phyloP scores from a whole-genome alignment of 148 eudicot genomes.

The Vaccinium macrocarpon region DNA sequence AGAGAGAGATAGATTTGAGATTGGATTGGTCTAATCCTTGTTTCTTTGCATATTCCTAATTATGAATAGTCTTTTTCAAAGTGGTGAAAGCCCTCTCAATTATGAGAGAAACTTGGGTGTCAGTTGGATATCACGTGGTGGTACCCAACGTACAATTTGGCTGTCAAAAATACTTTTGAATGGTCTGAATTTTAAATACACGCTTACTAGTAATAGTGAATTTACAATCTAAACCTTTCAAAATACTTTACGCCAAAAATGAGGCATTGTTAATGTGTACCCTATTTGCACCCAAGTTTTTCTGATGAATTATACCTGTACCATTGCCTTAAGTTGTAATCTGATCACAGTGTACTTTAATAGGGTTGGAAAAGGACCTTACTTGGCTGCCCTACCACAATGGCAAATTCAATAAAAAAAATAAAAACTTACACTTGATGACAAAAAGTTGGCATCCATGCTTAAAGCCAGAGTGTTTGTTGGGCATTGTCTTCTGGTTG shows the following conservation, averaged over 20 bases:
- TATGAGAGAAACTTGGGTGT: no score
- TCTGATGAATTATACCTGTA: not conserved
- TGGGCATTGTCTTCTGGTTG: slow-evolving; percentile 3
- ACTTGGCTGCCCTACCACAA: slow-evolving; percentile 3
- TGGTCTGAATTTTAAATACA: no score
- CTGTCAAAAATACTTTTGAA: no score
- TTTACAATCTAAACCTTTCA: no score
- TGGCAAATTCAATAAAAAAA: not conserved
- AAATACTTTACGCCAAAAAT: no score
- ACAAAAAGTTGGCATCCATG: not conserved
- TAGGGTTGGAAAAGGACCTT: not conserved
- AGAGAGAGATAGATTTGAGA: not conserved
- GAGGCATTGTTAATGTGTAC: no score
- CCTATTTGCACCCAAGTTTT: no score
- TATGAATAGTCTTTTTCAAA: not conserved
- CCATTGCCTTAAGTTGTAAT: not conserved
- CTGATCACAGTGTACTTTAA: not conserved
- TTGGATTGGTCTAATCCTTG: not conserved
- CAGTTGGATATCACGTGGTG: no score
- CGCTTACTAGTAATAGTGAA: no score
- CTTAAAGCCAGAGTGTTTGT: slow-evolving; percentile 9
- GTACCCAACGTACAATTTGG: no score
- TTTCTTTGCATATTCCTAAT: not conserved
- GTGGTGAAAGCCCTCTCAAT: not conserved
- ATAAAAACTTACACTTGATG: not conserved